Base-by-base conservation (phyloP, 192 early-diverging fungal genomes). In the Mortierella claussenii region DNA sequence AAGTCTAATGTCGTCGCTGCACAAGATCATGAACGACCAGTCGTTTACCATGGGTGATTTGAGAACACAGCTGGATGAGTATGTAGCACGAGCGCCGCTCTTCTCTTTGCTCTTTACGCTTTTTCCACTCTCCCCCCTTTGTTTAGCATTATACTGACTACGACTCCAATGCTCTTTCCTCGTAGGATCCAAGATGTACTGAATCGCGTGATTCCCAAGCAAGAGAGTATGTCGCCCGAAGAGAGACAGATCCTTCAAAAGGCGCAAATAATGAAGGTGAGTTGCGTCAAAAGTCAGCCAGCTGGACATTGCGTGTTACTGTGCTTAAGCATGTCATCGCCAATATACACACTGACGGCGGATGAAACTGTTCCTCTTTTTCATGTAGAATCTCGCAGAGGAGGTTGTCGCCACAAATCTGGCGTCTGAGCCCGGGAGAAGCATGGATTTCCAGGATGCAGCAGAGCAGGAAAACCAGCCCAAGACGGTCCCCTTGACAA, bases 61-160 rank as follows among this genome's bases (percentile, higher is more conserved):
- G 4, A 66, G 52, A 36, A 55, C 74, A 13, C 80, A 82, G 37
- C 36, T 82, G 21, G 57, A 76, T 28, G 75, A 82, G 80, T 82
- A 65, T 42, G 80, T 69, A 15, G 27, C n/a, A 30, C 15, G 28
- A 3, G 4, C 10, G 15, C 12, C 11, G 11, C 18, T 31, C 31
- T 53, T 31, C 21, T 42, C 7, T 12, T n/a, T 45, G 4, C 18
- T 61, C 9, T 50, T 40, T 61, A 4, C 30, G 1, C 50, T 32
- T 59, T 40, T 56, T 40, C 9, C 24, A 37, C 9, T 37, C n/a
- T 33, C 34, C 13, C 5, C 20, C 24, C 13, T 43, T 18, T 15
- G 36, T 18, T 46, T 40, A 0, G 42, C 9, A 17, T 59, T 40
- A 10, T 40, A 40, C 7, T 10, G 13, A 40, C 7, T 10, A 40